These are phyloP conservation scores for Diaporthe citriasiana DNA, from an alignment of 2,329 filamentous ascomycete genomes.

Conservation along the genomic window DNA sequence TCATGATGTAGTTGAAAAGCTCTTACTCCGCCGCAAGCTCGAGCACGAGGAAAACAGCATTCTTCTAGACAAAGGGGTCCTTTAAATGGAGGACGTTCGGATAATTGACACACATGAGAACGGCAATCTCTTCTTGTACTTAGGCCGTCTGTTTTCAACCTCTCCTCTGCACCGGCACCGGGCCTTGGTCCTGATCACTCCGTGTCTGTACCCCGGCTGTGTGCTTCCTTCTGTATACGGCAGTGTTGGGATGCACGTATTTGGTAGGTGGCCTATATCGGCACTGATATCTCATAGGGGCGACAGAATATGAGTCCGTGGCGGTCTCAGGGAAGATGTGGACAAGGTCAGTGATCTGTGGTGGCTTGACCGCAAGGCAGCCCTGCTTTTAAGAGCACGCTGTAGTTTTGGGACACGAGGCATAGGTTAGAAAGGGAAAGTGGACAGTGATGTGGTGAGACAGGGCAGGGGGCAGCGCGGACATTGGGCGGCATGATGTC, in stretches of 20 bases:
- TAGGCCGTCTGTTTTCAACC: conserved; percentile 86
- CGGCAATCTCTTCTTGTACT: conserved; percentile 96
- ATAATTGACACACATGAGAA: conserved; percentile 97
- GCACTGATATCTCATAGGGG: conserved; percentile 57
- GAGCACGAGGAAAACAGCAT: conserved; percentile 90
- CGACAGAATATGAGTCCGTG: conserved; percentile 95
- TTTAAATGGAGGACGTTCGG: conserved; percentile 93
- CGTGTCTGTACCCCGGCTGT: no score
- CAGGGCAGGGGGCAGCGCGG: no score
- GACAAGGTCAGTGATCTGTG: conserved; percentile 96
- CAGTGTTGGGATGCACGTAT: no score
- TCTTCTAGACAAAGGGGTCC: conserved; percentile 92
- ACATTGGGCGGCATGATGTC: no score
- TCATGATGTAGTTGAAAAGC: conserved; percentile 94
- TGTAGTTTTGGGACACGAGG: no score
- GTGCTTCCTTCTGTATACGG: no score
- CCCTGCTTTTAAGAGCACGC: conserved; percentile 83
- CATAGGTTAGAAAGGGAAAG: no score
- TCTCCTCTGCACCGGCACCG: conserved; percentile 84
- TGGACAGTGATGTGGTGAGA: no score
- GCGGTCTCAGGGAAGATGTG: conserved; percentile 95
- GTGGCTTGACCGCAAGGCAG: conserved; percentile 94
- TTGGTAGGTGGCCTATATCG: not conserved
- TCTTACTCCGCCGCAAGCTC: conserved; percentile 95
- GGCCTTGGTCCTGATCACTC: conserved; percentile 94